Percentiles rank a stretch among this genome's conserved stretches.
These are phyloP conservation scores for Exophiala aquamarina DNA, from an alignment of 2,329 filamentous ascomycete species.

Conservation along the genomic window DNA sequence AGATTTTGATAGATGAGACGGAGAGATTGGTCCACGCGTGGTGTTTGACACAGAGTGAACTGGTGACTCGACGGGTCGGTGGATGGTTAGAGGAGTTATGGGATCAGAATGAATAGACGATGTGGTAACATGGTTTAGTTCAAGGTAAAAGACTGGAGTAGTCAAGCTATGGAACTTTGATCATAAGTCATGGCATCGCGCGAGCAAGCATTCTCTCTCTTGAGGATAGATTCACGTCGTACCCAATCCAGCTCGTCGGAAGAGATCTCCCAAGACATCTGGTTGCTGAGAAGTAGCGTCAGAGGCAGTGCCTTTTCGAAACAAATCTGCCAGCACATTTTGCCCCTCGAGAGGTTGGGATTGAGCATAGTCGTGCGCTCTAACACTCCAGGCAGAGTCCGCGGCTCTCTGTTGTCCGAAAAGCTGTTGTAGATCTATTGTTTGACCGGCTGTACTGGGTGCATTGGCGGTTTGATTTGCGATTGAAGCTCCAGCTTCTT, in stretches of 20 bases:
- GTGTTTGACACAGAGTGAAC: slow-evolving; percentile 50
- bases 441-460: slow-evolving; percentile 50
- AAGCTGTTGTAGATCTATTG: slow-evolving; percentile 53
- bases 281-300: slow-evolving; percentile 23
- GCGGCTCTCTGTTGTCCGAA: slow-evolving; percentile 56
- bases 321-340: no score
- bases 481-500: slow-evolving; percentile 38
- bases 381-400: slow-evolving; percentile 52
- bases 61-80: slow-evolving; percentile 53
- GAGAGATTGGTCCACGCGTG: slow-evolving; percentile 59
- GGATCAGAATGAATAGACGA: background rate
- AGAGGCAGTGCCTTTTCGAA: no score
- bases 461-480: slow-evolving; percentile 16
- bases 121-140: no score
- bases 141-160: no score
- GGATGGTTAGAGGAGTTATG: slow-evolving; percentile 48
- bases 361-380: slow-evolving; percentile 40
- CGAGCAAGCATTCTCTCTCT: background rate
- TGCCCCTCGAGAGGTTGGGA: background rate
- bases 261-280: slow-evolving; percentile 44
- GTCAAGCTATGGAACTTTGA: no score
- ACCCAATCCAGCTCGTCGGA: slow-evolving; percentile 43
- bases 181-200: no score
- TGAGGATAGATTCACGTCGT: slow-evolving; percentile 13
- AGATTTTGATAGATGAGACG: slow-evolving; percentile 55